Base-by-base conservation (phyloP, 331 rosid species). In the Malus hybrid region DNA sequence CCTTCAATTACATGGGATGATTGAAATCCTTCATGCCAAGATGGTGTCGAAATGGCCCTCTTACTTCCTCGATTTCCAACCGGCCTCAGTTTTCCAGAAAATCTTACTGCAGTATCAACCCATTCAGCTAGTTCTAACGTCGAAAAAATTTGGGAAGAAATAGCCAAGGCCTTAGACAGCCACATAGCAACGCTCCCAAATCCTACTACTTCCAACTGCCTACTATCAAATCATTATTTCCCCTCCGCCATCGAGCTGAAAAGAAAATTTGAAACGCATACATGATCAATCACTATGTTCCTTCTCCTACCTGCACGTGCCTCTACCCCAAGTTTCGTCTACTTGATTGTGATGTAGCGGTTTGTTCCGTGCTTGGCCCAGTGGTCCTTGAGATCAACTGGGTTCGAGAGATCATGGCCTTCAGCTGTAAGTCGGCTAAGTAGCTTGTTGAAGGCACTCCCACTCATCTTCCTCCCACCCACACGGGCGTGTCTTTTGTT, bases 351-450 rank as follows among this genome's bases (percentile, higher is more conserved):
- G 78, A 93, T 93, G 77, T 93, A 93, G 66, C 98, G 96, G 67
- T 93, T 93, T 14, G 98, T 93, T 18, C 98, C 98, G 72, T 93
- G 98, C 79, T 91, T 93, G 42, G 98, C 98, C 98, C 98, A 93
- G 54, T 91, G 83, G 75, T 93, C 90, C 75, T 91, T 90, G 79
- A 93, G 96, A 85, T 93, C 98, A 80, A 93, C 89, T 1, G 96
- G 90, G 57, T 79, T 88, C 7, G 98, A 88, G 31, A 93, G 93
- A 82, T 93, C 98, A 24, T 87, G 96, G 57, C 96, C 97, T 80
- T 93, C 97, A 0, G 96, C 97, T 3, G 97, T 90, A 22, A 93
- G 93, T 6, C 98, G 91, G 83, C 93, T 93, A 34, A 93, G 91
- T 42, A 91, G 83, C 85, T 93, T 93, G 86, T 88, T 93, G 79